Conservation (phyloP, 2,329 filamentous ascomycete species). For the Pseudogymnoascus sp. region DNA sequence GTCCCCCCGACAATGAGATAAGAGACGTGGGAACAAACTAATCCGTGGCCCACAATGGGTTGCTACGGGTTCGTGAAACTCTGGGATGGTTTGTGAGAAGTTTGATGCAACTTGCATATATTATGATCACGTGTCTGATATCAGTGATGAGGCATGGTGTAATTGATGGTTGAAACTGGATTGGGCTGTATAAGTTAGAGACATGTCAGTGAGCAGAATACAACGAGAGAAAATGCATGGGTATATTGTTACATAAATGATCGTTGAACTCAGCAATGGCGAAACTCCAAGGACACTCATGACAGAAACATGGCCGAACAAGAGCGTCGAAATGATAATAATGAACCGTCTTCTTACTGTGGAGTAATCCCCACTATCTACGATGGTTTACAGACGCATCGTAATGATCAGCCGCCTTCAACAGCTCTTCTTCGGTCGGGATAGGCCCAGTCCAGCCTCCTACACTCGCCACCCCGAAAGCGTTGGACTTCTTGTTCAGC, state of each 20-base stretch:
- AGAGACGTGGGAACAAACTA: not conserved
- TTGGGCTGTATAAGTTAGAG: not conserved
- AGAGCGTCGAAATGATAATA: not conserved
- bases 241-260: conserved; percentile 3
- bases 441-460: conserved; percentile 22
- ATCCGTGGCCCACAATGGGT: not conserved
- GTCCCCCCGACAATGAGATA: not conserved
- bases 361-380: not conserved
- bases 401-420: not conserved
- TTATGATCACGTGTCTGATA: not conserved
- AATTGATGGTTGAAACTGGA: not conserved
- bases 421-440: conserved; percentile 20
- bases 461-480: conserved; percentile 14
- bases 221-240: not conserved
- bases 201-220: not conserved
- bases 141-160: not conserved
- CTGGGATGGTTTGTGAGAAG: conserved; percentile 7
- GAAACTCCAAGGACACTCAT: not conserved
- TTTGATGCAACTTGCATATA: not conserved
- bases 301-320: not conserved
- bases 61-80: not conserved
- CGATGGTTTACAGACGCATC: not conserved
- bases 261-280: not conserved
- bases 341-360: not conserved
- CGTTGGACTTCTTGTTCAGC: conserved; percentile 35